Conservation (phyloP, 108 stramenopile genomes). For the Pseudonitzschia pungens region DNA sequence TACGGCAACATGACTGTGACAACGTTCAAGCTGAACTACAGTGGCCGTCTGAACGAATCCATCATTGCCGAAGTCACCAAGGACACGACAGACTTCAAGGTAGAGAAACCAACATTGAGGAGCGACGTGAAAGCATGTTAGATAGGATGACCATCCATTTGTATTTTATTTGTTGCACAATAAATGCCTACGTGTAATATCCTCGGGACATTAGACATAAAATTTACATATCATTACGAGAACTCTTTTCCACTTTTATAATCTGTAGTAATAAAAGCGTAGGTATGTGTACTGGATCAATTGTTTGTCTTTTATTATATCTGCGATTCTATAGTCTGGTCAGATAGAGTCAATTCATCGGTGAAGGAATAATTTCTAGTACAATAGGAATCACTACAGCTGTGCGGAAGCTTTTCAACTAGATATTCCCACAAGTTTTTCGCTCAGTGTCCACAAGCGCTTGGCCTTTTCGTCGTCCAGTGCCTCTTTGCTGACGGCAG, state of each 20-base stretch:
- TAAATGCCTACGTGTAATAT: no score
- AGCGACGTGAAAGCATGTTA: not conserved
- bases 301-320: no score
- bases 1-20: conserved; percentile 6
- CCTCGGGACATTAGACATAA: no score
- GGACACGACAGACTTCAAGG: conserved; percentile 9
- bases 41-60: not conserved
- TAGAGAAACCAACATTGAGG: not conserved
- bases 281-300: no score
- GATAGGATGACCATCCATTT: not conserved
- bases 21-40: not conserved
- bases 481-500: conserved; percentile 68
- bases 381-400: no score
- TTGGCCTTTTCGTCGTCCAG: conserved; percentile 70
- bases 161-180: not conserved
- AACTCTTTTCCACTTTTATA: no score
- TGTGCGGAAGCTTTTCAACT: not conserved
- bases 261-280: no score
- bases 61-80: not conserved
- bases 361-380: no score
- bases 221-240: no score
- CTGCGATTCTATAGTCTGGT: no score
- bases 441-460: conserved; percentile 70
- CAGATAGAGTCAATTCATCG: no score
- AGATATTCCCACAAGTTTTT: conserved; percentile 58